Percentiles rank a stretch among this genome's conserved stretches.
Conservation (phyloP, 345 rosid genomes). For the Stellera chamaejasme region DNA sequence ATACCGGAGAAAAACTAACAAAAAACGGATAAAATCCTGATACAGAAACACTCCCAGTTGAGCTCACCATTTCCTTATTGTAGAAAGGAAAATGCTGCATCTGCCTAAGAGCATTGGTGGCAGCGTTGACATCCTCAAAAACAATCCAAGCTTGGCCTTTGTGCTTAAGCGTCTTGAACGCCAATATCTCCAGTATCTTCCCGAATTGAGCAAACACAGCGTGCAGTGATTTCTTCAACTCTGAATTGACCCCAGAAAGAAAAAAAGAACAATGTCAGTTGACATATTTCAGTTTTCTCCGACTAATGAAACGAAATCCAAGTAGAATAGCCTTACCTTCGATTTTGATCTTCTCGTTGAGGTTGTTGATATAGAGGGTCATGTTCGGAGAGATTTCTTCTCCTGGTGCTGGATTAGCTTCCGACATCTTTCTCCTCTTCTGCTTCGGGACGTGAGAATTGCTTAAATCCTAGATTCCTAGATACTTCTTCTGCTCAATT, state of each 20-base stretch:
- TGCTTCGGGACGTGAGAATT: neutral
- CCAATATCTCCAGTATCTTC: conserved; percentile 81
- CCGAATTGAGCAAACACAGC: conserved; percentile 93
- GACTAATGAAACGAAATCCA: neutral
- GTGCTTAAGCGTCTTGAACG: conserved; percentile 94
- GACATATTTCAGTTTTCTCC: neutral
- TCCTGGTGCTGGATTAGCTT: conserved; percentile 37
- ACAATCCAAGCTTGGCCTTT: conserved; percentile 99
- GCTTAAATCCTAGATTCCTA: no score
- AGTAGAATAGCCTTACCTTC: conserved; percentile 38
- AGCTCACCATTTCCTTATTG: conserved; percentile 77
- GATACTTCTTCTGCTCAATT: no score
- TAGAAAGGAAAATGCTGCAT: conserved; percentile 97
- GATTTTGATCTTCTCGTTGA: conserved; percentile 91
- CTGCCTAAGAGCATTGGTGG: conserved; percentile 61
- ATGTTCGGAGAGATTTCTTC: conserved; percentile 52
- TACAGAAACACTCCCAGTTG: neutral
- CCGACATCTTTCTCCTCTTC: conserved; percentile 38
- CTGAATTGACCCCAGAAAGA: conserved; percentile 22
- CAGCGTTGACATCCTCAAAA: conserved; percentile 69
- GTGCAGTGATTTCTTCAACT: conserved; percentile 82
- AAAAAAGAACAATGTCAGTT: neutral
- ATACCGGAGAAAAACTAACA: neutral
- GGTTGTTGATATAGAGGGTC: conserved; percentile 93
- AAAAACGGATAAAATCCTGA: neutral